Evolutionary conservation across 2,329 filamentous ascomycete species (phyloP), one percentile per base, ranked within the genome.

Genomic region (Sporothrix inflata): DNA sequence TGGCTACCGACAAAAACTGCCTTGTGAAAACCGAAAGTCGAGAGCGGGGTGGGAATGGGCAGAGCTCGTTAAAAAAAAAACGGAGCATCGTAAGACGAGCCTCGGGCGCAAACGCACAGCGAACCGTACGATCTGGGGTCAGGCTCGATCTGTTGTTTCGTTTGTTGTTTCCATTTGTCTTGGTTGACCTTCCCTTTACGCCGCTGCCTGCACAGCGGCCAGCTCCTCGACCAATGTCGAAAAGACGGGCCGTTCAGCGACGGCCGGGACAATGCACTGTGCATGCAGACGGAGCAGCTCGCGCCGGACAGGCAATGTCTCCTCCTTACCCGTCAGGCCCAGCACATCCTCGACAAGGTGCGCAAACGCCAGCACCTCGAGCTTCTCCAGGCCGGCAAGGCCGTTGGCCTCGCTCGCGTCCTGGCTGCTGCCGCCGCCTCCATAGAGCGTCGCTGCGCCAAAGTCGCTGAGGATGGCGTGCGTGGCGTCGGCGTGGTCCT

Each of bases 401-500:
- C 42, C 71, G 27, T 70, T 73, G 2, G 77, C 6, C 3, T 19
- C 73, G 40, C 74, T 73, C n/a, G 70, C 73, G 2, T 76, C 5
- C 16, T 12, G 72, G 45, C 74, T 73, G 24, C 69, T 73, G 4
- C 75, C 74, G 4, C 75, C 74, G 24, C 73, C 73, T 53, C 76
- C 77, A 72, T 86, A 85, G 16, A 85, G 78, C 0, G 84, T 85
- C 1, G 84, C 84, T 1, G 84, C 84, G 12, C 84, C 83, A 71
- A 86, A 85, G 69, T 85, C 84, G 30, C 83, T 83, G 3, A 86
- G 78, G 14, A 86, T 75, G 4, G 84, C 83, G 74, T 85, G 83
- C 4, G 66, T 53, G 7, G 24, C 7, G n/a, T 65, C 66, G n/a
- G n/a, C n/a, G 3, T 19, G 21, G 3, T 14, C 67, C 3, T 60